These are phyloP conservation scores for Saccharomyces mikatae DNA, from an alignment of 805 yeast species.

Conservation along the genomic window DNA sequence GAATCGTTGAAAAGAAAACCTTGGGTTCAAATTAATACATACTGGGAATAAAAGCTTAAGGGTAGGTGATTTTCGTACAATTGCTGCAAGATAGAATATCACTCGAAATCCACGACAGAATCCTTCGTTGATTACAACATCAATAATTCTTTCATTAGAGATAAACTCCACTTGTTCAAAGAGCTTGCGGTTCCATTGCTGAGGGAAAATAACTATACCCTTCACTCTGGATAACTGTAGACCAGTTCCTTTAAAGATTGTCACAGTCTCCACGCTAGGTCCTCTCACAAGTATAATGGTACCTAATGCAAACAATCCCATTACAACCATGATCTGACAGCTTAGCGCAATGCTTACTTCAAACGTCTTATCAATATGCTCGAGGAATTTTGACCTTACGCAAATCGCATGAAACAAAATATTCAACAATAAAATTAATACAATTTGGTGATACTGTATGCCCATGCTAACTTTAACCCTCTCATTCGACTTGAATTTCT, in stretches of 20 bases:
- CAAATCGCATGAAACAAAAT: neutral
- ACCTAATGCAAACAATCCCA: neutral
- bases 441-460: neutral
- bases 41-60: slow-evolving; percentile 30
- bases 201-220: slow-evolving; percentile 23
- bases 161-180: slow-evolving; percentile 35
- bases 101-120: slow-evolving; percentile 56
- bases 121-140: slow-evolving; percentile 68
- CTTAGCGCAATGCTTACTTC: neutral
- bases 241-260: slow-evolving; percentile 21
- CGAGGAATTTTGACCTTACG: neutral
- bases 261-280: slow-evolving; percentile 19
- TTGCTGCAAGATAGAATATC: slow-evolving; percentile 52
- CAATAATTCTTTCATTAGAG: slow-evolving; percentile 49
- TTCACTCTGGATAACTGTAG: slow-evolving; percentile 15
- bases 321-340: neutral
- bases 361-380: neutral
- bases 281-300: slow-evolving; percentile 6
- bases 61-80: slow-evolving; percentile 36
- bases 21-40: slow-evolving; percentile 1
- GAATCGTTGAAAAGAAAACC: neutral
- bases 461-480: neutral
- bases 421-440: neutral
- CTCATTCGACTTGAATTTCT: neutral
- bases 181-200: slow-evolving; percentile 6